Percentiles rank a stretch among this genome's conserved stretches.
Conservation (phyloP, 208 protist genomes). For the Trichomonas tenax region DNA sequence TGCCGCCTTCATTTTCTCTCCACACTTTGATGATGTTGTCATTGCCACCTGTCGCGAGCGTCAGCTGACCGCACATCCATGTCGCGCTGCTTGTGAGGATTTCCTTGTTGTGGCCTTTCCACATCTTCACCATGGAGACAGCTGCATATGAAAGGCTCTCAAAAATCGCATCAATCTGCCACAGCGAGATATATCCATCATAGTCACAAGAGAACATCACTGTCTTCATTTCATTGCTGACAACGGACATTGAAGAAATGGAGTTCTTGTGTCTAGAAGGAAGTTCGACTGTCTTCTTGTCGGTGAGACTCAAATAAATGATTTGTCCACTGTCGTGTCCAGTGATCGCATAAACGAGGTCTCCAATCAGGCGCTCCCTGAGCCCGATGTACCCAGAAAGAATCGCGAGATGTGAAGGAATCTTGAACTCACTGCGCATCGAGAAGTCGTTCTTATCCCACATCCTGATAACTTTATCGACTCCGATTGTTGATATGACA, state of each 20-base stretch:
- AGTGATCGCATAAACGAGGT: background rate
- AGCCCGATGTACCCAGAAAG: background rate
- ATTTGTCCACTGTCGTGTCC: background rate
- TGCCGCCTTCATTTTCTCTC: background rate
- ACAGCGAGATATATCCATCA: background rate
- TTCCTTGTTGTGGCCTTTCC: background rate
- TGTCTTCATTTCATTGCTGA: background rate
- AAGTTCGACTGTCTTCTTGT: background rate
- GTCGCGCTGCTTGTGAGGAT: background rate
- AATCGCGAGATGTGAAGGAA: background rate
- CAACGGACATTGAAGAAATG: background rate
- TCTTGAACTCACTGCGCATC: background rate
- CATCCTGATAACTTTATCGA: background rate
- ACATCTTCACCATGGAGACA: background rate
- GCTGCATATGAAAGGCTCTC: background rate
- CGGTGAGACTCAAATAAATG: background rate
- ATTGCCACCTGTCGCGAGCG: background rate
- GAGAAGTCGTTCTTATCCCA: background rate
- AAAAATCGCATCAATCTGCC: background rate
- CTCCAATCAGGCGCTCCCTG: background rate
- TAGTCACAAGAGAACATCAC: background rate
- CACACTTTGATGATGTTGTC: background rate
- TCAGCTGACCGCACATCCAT: background rate
- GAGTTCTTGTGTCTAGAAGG: constrained; percentile 6
- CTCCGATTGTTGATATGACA: background rate